A percentile compares a stretch with the other conserved stretches of the same genome.
phyloP scores from a whole-genome alignment of 495 filamentous ascomycete species.

The Aspergillus nanangensis region DNA sequence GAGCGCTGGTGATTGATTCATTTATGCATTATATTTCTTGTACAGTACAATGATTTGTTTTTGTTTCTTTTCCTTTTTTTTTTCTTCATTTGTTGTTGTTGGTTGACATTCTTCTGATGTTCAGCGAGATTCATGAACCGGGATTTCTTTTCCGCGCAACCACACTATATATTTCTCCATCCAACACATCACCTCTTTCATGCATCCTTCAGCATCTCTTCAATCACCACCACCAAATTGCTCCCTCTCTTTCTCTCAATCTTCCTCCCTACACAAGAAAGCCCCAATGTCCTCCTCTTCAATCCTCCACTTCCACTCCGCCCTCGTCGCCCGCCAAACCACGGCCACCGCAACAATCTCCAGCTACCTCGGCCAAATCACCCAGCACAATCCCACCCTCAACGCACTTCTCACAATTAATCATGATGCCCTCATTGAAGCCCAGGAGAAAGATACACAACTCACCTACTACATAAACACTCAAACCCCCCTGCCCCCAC shows the following conservation, averaged over 20 bases:
- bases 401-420: conserved; percentile 56
- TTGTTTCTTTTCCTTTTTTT: not conserved
- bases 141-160: no score
- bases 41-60: not conserved
- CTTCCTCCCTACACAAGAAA: not conserved
- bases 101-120: no score
- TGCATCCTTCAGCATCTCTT: no score
- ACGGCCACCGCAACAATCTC: conserved; percentile 50
- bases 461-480: not conserved
- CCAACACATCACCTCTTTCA: no score
- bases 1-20: no score
- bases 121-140: no score
- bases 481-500: not conserved
- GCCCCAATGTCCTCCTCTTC: conserved; percentile 9
- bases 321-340: conserved; percentile 40
- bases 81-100: conserved; percentile 9
- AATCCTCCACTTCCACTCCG: conserved; percentile 48
- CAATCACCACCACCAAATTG: no score
- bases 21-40: not conserved
- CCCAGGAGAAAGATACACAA: conserved; percentile 40
- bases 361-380: conserved; percentile 51
- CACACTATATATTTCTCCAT: no score
- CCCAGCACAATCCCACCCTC: conserved; percentile 48
- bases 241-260: no score
- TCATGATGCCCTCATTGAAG: conserved; percentile 41